Conservation (phyloP, 2,329 filamentous ascomycete species). For the Pezicula carpinea region DNA sequence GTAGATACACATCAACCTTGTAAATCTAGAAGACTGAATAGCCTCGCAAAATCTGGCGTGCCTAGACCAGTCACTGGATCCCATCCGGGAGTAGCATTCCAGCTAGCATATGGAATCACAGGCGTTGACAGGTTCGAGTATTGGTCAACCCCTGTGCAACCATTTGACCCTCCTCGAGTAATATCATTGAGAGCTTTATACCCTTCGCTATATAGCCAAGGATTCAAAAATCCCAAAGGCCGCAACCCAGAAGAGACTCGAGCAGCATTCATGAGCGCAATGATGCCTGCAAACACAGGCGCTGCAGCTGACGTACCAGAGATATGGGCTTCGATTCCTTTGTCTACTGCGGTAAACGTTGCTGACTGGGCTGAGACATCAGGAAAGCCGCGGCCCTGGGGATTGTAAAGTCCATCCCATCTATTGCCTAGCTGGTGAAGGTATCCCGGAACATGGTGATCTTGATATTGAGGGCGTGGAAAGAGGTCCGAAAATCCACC, state of each 20-base stretch:
- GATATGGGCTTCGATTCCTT: neutral
- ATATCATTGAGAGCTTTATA: slow-evolving; percentile 45
- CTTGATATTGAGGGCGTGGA: slow-evolving; percentile 41
- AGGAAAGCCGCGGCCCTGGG: slow-evolving; percentile 46
- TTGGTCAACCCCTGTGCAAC: slow-evolving; percentile 26
- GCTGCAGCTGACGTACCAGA: slow-evolving; percentile 38
- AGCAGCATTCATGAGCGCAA: slow-evolving; percentile 59
- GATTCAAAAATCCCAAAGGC: slow-evolving; percentile 52
- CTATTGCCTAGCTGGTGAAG: slow-evolving; percentile 34
- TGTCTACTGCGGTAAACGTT: slow-evolving; percentile 36
- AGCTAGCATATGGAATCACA: slow-evolving; percentile 31
- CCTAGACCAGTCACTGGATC: slow-evolving; percentile 44
- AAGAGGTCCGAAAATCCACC: slow-evolving; percentile 50
- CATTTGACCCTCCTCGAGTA: slow-evolving; percentile 28
- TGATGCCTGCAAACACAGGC: slow-evolving; percentile 53
- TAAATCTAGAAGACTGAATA: slow-evolving; percentile 21
- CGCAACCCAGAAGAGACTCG: slow-evolving; percentile 44
- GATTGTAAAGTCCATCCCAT: slow-evolving; percentile 43
- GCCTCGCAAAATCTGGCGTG: slow-evolving; percentile 38
- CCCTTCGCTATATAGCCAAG: slow-evolving; percentile 49
- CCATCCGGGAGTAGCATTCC: slow-evolving; percentile 39
- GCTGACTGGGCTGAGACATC: slow-evolving; percentile 53
- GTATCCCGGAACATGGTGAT: slow-evolving; percentile 38
- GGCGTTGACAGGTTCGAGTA: slow-evolving; percentile 14
- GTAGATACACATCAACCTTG: too few species aligned